Conservation (phyloP, 768 basidiomycete genomes). For the Leccinum incarnatum region DNA sequence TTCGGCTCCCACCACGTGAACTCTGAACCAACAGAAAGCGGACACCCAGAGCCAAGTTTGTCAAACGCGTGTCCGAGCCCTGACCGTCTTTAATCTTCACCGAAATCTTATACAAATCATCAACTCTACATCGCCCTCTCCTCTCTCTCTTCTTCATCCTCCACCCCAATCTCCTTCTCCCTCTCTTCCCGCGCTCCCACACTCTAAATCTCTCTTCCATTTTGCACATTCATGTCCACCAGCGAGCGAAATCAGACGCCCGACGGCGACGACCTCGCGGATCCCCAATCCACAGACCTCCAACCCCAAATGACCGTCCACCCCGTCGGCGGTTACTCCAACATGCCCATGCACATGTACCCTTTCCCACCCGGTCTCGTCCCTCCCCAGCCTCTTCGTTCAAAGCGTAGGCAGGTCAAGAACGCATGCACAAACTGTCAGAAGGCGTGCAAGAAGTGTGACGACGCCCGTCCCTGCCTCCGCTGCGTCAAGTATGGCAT, state of each 20-base stretch:
- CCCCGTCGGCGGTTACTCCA: conserved; percentile 46
- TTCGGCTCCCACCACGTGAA: conserved; percentile 39
- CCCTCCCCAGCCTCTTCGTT: conserved; percentile 50
- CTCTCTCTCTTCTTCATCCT: conserved; percentile 10
- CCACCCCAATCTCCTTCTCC: conserved; percentile 23
- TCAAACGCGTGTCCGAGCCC: conserved; percentile 36
- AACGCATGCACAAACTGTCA: conserved; percentile 90
- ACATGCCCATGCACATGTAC: conserved; percentile 68
- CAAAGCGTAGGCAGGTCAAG: conserved; percentile 87
- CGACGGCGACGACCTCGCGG: conserved; percentile 39
- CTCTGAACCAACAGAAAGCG: conserved; percentile 25
- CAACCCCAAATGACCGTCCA: conserved; percentile 53
- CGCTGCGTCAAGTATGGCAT: conserved; percentile 91
- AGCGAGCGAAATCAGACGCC: conserved; percentile 40
- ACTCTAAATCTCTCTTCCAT: conserved; percentile 21
- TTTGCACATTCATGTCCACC: conserved; percentile 33
- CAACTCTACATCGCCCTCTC: conserved; percentile 21
- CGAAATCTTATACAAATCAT: conserved; percentile 33
- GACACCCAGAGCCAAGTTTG: conserved; percentile 33
- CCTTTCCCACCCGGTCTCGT: conserved; percentile 53
- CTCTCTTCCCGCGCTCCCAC: conserved; percentile 33
- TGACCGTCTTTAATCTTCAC: conserved; percentile 33
- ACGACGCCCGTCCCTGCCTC: conserved; percentile 88
- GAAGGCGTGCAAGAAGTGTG: conserved; percentile 90
- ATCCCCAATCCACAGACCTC: conserved; percentile 33